phyloP scores from a whole-genome alignment of 768 basidiomycete species.

The Hericium coralloides region DNA sequence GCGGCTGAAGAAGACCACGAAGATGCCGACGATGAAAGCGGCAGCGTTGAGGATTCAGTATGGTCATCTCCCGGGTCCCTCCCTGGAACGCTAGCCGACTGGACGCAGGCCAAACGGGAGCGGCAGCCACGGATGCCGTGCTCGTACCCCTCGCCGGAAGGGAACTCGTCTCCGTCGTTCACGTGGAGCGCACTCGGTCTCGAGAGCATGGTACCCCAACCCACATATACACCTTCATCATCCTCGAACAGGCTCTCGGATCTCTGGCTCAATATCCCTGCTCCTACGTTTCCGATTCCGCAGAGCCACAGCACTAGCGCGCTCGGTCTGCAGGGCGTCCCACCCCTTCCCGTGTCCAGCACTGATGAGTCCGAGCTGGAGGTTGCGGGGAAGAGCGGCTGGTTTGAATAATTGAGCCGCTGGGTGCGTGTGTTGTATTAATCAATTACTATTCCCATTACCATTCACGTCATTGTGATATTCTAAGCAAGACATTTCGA shows the following conservation, averaged over 20 bases:
- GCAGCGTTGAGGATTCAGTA: too few species aligned
- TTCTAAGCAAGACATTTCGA: too few species aligned
- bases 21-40: neutral
- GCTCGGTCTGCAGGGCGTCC: neutral
- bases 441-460: too few species aligned
- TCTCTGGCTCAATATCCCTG: neutral
- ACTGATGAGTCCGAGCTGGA: neutral
- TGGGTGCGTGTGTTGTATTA: too few species aligned
- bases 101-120: neutral
- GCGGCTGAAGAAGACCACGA: neutral
- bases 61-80: neutral
- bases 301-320: neutral
- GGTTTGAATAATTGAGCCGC: neutral
- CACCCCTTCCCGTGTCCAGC: neutral
- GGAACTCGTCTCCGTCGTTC: too few species aligned
- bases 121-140: neutral
- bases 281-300: neutral
- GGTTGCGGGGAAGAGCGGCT: neutral
- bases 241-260: neutral
- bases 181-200: neutral
- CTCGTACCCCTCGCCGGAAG: neutral
- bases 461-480: too few species aligned
- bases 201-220: neutral
- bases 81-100: neutral
- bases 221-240: neutral